A percentile compares a stretch with the other conserved stretches of the same genome.
These are phyloP conservation scores for Podospora didyma DNA, from an alignment of 495 filamentous ascomycete species.

Conservation along the genomic window DNA sequence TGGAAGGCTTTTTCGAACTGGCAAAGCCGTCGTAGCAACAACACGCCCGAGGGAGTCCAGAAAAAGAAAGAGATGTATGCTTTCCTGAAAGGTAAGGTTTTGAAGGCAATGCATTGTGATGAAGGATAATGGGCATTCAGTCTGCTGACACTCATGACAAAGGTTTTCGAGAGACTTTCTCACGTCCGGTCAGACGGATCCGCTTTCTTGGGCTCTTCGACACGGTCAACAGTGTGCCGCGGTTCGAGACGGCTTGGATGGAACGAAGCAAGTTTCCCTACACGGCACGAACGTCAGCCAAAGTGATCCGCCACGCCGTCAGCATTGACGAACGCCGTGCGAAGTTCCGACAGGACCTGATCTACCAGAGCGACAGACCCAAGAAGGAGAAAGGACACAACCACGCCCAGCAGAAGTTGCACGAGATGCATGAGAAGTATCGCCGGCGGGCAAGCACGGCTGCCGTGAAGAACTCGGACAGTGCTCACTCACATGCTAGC, in stretches of 20 bases:
- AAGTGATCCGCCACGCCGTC: slow-evolving; percentile 66
- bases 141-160: no score
- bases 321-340: slow-evolving; percentile 75
- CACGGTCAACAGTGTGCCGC: slow-evolving; percentile 77
- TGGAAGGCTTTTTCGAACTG: slow-evolving; percentile 88
- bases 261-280: slow-evolving; percentile 78
- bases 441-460: slow-evolving; percentile 13
- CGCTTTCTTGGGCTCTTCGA: slow-evolving; percentile 68
- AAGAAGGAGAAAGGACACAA: slow-evolving; percentile 31
- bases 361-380: slow-evolving; percentile 51
- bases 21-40: slow-evolving; percentile 63
- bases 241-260: slow-evolving; percentile 84
- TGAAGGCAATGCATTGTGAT: no score
- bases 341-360: slow-evolving; percentile 65
- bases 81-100: slow-evolving; percentile 78
- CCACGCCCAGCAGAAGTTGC: slow-evolving; percentile 34
- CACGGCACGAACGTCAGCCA: slow-evolving; percentile 72
- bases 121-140: no score
- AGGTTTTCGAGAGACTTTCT: slow-evolving; percentile 84
- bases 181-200: slow-evolving; percentile 69
- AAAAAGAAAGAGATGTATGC: slow-evolving; percentile 60
- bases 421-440: slow-evolving; percentile 39
- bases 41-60: slow-evolving; percentile 54
- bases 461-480: background rate
- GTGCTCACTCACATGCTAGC: background rate